phyloP scores from a whole-genome alignment of 495 filamentous ascomycete species.

The Hypoxylon crocopeplum region DNA sequence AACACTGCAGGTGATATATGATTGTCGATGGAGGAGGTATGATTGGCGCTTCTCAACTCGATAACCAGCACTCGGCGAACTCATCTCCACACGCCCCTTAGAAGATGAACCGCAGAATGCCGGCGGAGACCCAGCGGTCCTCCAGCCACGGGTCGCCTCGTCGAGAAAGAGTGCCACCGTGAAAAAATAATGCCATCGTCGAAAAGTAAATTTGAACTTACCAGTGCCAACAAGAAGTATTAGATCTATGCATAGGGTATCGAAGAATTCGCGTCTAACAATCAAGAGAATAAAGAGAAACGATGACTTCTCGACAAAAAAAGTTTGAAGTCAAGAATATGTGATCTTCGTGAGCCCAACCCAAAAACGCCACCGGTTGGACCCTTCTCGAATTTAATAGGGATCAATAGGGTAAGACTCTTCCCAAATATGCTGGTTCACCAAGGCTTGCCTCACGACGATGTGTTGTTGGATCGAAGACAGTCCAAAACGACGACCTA shows the following conservation, averaged over 20 bases:
- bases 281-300: constrained; percentile 28
- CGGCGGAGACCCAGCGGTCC: constrained; percentile 20
- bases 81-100: constrained; percentile 25
- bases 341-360: constrained; percentile 30
- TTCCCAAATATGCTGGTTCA: no score
- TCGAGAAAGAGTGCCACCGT: no score
- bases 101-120: constrained; percentile 14
- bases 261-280: constrained; percentile 45
- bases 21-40: constrained; percentile 27
- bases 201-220: constrained; percentile 37
- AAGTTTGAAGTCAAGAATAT: not conserved
- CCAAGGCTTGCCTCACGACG: no score
- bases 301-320: constrained; percentile 22
- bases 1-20: constrained; percentile 22
- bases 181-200: no score
- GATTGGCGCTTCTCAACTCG: constrained; percentile 16
- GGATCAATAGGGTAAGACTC: no score
- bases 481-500: no score
- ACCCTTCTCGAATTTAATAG: no score
- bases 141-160: constrained; percentile 1
- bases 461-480: no score
- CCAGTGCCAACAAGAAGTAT: constrained; percentile 35
- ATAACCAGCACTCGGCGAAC: constrained; percentile 13
- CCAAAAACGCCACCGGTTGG: constrained; percentile 35
- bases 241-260: constrained; percentile 52